phyloP scores from a whole-genome alignment of 768 basidiomycete species.

The Tylopilus vinaceipallidus region DNA sequence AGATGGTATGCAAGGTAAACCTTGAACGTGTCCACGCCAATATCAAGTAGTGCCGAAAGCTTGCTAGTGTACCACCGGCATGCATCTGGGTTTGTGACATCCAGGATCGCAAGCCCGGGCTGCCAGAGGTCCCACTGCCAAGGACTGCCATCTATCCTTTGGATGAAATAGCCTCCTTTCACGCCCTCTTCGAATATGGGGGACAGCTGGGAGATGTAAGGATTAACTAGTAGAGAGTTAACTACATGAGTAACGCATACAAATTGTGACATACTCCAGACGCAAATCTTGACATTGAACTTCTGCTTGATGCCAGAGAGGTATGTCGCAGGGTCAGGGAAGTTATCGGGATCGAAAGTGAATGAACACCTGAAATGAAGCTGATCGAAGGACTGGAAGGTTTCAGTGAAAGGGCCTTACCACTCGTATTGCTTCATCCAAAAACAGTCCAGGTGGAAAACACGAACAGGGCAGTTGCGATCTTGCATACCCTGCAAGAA shows the following conservation, averaged over 20 bases:
- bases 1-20: constrained; percentile 25
- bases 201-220: constrained; percentile 68
- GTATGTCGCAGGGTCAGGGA: constrained; percentile 70
- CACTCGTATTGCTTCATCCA: constrained; percentile 75
- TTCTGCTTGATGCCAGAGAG: constrained; percentile 56
- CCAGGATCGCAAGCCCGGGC: constrained; percentile 59
- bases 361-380: constrained; percentile 58
- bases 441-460: constrained; percentile 78
- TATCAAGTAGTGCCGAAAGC: constrained; percentile 41
- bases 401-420: constrained; percentile 30
- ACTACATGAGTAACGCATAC: neutral
- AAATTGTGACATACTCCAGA: constrained; percentile 53
- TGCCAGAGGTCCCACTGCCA: constrained; percentile 76
- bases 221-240: constrained; percentile 50
- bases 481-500: constrained; percentile 73
- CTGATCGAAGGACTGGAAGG: neutral
- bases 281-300: constrained; percentile 68
- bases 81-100: constrained; percentile 58
- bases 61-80: constrained; percentile 46
- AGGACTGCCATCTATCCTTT: constrained; percentile 61
- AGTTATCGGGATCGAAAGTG: constrained; percentile 73
- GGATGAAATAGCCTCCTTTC: constrained; percentile 67
- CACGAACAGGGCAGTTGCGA: constrained; percentile 59
- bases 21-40: constrained; percentile 54
- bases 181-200: constrained; percentile 69